A percentile compares a stretch with the other conserved stretches of the same genome.
These are phyloP conservation scores for Jamesozyma jinghongensis DNA, from an alignment of 805 yeast species.

Conservation along the genomic window DNA sequence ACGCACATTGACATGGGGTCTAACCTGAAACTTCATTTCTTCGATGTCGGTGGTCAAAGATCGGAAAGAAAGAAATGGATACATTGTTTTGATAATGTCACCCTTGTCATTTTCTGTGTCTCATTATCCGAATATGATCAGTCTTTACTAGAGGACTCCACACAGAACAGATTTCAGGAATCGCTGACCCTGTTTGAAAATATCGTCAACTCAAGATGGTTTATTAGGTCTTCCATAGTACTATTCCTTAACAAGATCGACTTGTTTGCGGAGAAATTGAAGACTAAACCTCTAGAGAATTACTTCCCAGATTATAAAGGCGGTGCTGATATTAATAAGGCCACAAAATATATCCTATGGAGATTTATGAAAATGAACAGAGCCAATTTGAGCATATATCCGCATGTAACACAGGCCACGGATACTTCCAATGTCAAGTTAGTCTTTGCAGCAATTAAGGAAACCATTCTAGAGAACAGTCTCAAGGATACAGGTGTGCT, in stretches of 20 bases:
- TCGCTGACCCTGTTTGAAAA: conserved; percentile 79
- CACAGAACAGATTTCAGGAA: conserved; percentile 73
- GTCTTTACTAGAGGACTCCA: conserved; percentile 63
- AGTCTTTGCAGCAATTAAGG: conserved; percentile 78
- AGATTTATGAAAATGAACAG: conserved; percentile 78
- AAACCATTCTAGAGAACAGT: conserved; percentile 67
- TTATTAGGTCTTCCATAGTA: conserved; percentile 75
- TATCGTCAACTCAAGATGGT: conserved; percentile 89
- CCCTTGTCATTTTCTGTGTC: conserved; percentile 82
- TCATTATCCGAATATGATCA: conserved; percentile 90
- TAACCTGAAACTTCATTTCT: conserved; percentile 47
- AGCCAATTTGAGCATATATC: conserved; percentile 71
- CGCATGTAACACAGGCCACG: conserved; percentile 91
- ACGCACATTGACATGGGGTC: conserved; percentile 69
- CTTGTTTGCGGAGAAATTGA: conserved; percentile 76
- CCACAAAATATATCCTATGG: conserved; percentile 87
- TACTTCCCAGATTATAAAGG: conserved; percentile 89
- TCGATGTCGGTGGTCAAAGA: conserved; percentile 93
- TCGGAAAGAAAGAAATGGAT: conserved; percentile 97
- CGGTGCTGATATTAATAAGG: conserved; percentile 80
- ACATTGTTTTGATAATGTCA: conserved; percentile 89
- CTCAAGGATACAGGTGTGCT: conserved; percentile 69
- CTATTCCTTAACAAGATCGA: conserved; percentile 85
- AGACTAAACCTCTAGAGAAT: conserved; percentile 68
- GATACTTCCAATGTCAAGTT: conserved; percentile 82